Conservation (phyloP, 179 eudicot species). For the Dionaea muscipula region DNA sequence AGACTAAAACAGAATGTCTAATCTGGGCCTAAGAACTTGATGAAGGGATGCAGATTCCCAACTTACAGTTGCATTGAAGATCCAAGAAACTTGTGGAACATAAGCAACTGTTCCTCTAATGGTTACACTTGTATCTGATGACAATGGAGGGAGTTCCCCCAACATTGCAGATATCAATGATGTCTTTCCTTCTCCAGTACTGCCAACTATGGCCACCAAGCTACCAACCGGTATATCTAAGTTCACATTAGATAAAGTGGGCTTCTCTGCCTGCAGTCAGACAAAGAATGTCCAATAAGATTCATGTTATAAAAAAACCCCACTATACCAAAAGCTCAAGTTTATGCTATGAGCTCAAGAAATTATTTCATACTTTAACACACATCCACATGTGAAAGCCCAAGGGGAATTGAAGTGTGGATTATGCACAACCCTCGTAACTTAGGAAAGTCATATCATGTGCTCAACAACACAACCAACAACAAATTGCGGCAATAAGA, state of each 20-base stretch:
- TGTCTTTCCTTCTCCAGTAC: constrained; percentile 97
- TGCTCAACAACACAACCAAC: too few relatives aligned
- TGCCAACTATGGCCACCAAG: constrained; percentile 80
- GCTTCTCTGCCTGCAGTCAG: constrained; percentile 56
- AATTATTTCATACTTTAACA: too few relatives aligned
- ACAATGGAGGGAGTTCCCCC: constrained; percentile 69
- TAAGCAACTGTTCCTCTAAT: constrained; percentile 79
- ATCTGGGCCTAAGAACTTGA: not conserved
- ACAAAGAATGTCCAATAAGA: too few relatives aligned
- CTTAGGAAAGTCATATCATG: too few relatives aligned
- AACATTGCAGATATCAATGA: constrained; percentile 92
- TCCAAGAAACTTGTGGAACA: constrained; percentile 97
- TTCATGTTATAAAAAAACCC: too few relatives aligned
- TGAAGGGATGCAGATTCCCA: not conserved
- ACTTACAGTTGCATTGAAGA: constrained; percentile 95
- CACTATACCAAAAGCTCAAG: too few relatives aligned
- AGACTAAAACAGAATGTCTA: not conserved
- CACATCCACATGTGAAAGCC: too few relatives aligned
- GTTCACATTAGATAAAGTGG: constrained; percentile 61
- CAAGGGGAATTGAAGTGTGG: too few relatives aligned
- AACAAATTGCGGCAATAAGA: too few relatives aligned
- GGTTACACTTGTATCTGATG: constrained; percentile 47
- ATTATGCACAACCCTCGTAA: too few relatives aligned
- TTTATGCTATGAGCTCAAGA: too few relatives aligned
- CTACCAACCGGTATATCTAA: constrained; percentile 76